Evolutionary conservation across 768 basidiomycete species (phyloP), one percentile per base, ranked within the genome.

Genomic region (Leccinum pellstonianum): DNA sequence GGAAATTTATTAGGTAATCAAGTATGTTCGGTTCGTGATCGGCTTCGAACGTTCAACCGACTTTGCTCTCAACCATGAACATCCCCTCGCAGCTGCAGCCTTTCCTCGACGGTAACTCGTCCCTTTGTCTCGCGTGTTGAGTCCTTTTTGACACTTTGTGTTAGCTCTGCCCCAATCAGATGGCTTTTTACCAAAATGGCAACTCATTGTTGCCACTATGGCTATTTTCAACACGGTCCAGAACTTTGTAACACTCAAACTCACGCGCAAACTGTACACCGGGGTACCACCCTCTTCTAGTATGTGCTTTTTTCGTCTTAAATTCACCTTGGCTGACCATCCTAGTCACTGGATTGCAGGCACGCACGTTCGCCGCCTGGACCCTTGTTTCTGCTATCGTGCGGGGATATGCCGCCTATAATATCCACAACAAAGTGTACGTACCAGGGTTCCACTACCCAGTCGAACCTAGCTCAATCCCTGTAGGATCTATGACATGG

Each of bases 331-430:
- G 3, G 9, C 0, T 43, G 41, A 48, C 47, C 9, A 57, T 51
- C 46, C 7, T 75, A 96, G 96, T 99, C 11, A 95, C 93, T 7
- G 75, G 81, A 17, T 81, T 98, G 19, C 92, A 95, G 64, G 90
- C 92, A 38, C 83, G 96, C 50, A 91, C 94, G 5, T 97, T 97
- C 70, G 95, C 84, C 1, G 81, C 85, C 1, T 99, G 96, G 96
- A 98, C 95, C 0, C 73, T 96, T 54, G 87, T 90, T 5, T 85
- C 93, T 8, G 92, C 91, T 23, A 77, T 90, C 50, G 86, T 98
- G 52, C 86, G 96, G 37, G 77, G 81, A 52, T 95, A 95, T 66
- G 91, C 93, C 11, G 94, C 96, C 6, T 98, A 95, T 75, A 80
- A 98, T 70, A 90, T 98, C 64, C 77, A 86, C 59, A 80, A 86